phyloP scores from a whole-genome alignment of 2,329 filamentous ascomycete genomes.

The Cadophora sp. region DNA sequence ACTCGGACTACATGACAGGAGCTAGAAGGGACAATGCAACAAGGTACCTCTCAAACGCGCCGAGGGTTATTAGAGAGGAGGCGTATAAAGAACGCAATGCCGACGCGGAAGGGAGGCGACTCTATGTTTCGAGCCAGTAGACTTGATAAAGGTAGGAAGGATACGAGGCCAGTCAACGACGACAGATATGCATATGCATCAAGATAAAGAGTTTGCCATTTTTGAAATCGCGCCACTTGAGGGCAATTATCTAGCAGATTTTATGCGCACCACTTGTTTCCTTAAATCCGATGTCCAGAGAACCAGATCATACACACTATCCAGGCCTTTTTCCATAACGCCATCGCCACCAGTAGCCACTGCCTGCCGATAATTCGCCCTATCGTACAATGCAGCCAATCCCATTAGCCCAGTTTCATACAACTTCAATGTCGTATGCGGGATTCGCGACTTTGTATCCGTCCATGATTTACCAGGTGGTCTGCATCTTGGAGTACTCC shows the following conservation, averaged over 20 bases:
- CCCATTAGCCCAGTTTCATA: neutral
- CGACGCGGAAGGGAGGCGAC: too few relatives aligned
- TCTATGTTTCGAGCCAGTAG: too few relatives aligned
- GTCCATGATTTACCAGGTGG: slow-evolving; percentile 57
- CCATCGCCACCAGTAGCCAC: slow-evolving; percentile 1
- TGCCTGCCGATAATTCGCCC: neutral
- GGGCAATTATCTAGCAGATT: neutral
- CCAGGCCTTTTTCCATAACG: neutral
- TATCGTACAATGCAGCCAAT: neutral
- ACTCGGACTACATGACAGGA: too few relatives aligned
- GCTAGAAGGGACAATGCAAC: too few relatives aligned
- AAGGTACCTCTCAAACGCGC: too few relatives aligned
- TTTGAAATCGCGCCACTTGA: neutral
- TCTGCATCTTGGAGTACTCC: slow-evolving; percentile 68
- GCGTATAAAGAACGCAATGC: too few relatives aligned
- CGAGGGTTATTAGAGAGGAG: too few relatives aligned
- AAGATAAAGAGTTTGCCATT: neutral
- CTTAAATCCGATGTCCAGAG: neutral
- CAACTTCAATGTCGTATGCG: neutral
- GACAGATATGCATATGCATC: too few relatives aligned
- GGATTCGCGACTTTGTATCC: neutral
- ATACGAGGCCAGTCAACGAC: too few relatives aligned
- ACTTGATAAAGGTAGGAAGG: too few relatives aligned
- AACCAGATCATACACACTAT: neutral
- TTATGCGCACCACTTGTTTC: neutral